A percentile compares a stretch with the other conserved stretches of the same genome.
Conservation (phyloP, 2,329 filamentous ascomycete species). For the Fusarium foetens region DNA sequence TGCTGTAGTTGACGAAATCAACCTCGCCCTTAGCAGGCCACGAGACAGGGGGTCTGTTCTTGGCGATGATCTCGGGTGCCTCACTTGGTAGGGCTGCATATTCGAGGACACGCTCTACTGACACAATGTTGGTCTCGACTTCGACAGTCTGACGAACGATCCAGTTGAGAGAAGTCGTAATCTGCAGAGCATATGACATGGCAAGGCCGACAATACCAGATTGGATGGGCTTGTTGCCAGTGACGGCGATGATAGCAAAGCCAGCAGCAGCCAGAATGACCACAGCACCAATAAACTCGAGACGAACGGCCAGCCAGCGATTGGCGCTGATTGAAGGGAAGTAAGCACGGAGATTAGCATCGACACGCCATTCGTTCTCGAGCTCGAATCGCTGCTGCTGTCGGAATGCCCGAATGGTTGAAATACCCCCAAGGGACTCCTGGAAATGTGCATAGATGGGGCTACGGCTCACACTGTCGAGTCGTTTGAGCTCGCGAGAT, state of each 20-base stretch:
- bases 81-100: conserved; percentile 93
- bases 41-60: conserved; percentile 84
- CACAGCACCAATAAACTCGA: conserved; percentile 94
- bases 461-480: conserved; percentile 94
- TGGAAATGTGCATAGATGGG: conserved; percentile 99
- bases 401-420: conserved; percentile 93
- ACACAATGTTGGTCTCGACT: conserved; percentile 99
- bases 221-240: conserved; percentile 70
- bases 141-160: conserved; percentile 98
- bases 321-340: conserved; percentile 96
- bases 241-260: conserved; percentile 83
- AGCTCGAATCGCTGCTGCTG: conserved; percentile 87
- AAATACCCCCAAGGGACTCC: conserved; percentile 92
- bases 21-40: conserved; percentile 93
- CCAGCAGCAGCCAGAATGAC: conserved; percentile 90
- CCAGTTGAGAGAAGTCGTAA: conserved; percentile 98
- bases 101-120: conserved; percentile 95
- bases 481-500: conserved; percentile 92
- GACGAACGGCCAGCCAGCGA: conserved; percentile 91
- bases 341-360: conserved; percentile 92
- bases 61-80: conserved; percentile 91
- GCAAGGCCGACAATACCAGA: conserved; percentile 87
- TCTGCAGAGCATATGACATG: conserved; percentile 97
- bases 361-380: conserved; percentile 98
- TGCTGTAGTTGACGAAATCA: conserved; percentile 92